Evolutionary conservation across 176 grass and related monocot genomes (phyloP).

Genomic region (Lolium rigidum): DNA sequence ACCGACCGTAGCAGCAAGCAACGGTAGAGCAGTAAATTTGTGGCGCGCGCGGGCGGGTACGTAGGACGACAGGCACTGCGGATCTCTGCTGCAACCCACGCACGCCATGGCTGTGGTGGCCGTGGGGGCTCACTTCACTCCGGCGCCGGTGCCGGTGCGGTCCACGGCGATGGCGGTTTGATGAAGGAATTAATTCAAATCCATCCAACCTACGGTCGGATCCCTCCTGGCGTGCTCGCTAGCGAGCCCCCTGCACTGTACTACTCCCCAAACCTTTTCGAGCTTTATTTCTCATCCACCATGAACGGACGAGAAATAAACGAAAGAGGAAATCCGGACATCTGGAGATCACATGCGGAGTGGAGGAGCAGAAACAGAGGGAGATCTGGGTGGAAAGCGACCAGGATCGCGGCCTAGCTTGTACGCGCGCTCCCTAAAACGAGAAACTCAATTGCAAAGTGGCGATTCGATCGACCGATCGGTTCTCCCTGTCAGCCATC

Average conservation of each 20-base stretch:
- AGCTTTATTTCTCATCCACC: neutral
- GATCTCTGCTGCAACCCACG: neutral
- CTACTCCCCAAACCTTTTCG: neutral
- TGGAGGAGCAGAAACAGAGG: neutral
- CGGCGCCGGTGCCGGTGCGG: neutral
- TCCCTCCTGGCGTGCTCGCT: too few species aligned
- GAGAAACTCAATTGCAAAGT: slow-evolving; percentile 10
- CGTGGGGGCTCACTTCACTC: neutral
- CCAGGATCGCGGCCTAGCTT: neutral
- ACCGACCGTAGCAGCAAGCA: neutral
- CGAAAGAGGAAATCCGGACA: neutral
- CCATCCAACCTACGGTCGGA: slow-evolving; percentile 16
- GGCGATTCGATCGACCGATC: neutral
- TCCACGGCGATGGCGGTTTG: slow-evolving; percentile 7
- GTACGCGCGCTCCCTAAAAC: neutral
- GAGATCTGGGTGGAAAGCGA: slow-evolving; percentile 21
- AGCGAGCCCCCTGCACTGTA: too few species aligned
- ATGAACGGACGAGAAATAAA: neutral
- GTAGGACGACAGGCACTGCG: neutral
- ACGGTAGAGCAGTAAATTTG: neutral
- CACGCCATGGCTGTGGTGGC: neutral
- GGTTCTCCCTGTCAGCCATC: neutral
- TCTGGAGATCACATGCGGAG: neutral
- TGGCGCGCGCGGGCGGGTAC: neutral
- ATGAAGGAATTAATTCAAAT: slow-evolving; percentile 24